Conservation (phyloP, 2,329 filamentous ascomycete species). For the Madurella mycetomatis region DNA sequence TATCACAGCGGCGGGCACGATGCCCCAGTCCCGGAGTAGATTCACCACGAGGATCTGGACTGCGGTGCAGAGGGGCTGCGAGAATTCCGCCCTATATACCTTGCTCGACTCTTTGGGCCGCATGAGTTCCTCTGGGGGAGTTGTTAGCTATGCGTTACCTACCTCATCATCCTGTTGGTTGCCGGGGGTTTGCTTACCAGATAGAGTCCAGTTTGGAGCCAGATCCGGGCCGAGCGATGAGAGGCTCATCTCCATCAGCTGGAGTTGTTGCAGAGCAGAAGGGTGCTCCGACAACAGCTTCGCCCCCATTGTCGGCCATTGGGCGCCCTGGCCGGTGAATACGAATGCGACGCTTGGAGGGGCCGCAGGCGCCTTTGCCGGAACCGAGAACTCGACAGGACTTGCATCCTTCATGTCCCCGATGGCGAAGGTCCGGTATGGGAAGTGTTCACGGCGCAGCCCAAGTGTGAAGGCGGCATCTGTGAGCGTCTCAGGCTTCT, state of each 20-base stretch:
- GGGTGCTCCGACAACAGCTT: no score
- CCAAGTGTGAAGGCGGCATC: not conserved
- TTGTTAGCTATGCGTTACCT: no score
- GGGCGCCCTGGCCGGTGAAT: conserved; percentile 33
- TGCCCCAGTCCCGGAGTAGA: conserved; percentile 29
- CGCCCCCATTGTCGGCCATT: conserved; percentile 30
- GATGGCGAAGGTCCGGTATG: not conserved
- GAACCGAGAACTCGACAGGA: no score
- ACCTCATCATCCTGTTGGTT: no score
- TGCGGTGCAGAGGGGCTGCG: conserved; percentile 30
- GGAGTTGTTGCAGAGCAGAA: no score
- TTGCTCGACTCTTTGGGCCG: conserved; percentile 10
- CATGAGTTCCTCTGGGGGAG: not conserved
- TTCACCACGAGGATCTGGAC: conserved; percentile 38
- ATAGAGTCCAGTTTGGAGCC: no score
- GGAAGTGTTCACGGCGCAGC: not conserved
- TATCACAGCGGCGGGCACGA: conserved; percentile 34
- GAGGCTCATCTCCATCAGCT: no score
- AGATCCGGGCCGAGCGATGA: no score
- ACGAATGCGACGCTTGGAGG: conserved; percentile 18
- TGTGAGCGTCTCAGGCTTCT: no score
- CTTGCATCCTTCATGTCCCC: no score
- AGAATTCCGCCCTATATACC: conserved; percentile 26
- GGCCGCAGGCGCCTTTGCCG: no score
- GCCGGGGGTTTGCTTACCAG: no score